Base-by-base conservation (phyloP, 257 asterid species). In the Primulina huaijiensis region DNA sequence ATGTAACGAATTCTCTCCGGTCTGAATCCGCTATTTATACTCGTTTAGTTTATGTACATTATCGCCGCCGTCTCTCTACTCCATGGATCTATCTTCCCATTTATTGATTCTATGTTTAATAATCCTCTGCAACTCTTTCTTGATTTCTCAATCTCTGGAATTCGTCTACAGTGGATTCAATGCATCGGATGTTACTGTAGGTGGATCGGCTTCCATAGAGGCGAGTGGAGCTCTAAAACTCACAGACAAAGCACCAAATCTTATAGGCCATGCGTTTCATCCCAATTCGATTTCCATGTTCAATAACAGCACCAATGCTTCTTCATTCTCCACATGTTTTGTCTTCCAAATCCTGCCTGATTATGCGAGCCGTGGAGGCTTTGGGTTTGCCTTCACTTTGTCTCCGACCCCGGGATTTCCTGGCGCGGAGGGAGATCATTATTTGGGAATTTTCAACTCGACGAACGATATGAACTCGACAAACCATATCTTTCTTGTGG, bases 401-500 rank as follows among this genome's bases (percentile, higher is more conserved):
- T 86, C 97, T 3, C 85, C 87, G 0, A 37, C 75, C 0, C 75
- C 77, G 0, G 1, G 2, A 0, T 81, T 90, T 74, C 76, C 84
- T 0, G 71, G 67, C 0, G 87, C 81, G 2, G 43, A 67, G 5
- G 70, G 64, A 0, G 82, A 50, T 16, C 97, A 90, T 2, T 82
- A 4, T 76, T 40, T 90, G 35, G 97, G 96, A 55, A 76, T 90
- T 3, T 19, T 90, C 71, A 83, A 75, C 72, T 0, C 3, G 0
- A 11, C n/a, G 1, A 88, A 78, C 10, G 30, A 81, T 11, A 62
- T 71, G 0, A 31, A 23, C 0, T 0, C 64, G 0, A 23, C 85
- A 0, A 85, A 87, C 77, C 90, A 78, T 31, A 58, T 88, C 16
- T 83, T 90, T 70, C 72, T 87, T 79, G 92, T 90, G 50, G 96